Percentiles rank a stretch among this genome's conserved stretches.
phyloP scores from a whole-genome alignment of 768 basidiomycete species.

The Xerocomellus chrysenteron region DNA sequence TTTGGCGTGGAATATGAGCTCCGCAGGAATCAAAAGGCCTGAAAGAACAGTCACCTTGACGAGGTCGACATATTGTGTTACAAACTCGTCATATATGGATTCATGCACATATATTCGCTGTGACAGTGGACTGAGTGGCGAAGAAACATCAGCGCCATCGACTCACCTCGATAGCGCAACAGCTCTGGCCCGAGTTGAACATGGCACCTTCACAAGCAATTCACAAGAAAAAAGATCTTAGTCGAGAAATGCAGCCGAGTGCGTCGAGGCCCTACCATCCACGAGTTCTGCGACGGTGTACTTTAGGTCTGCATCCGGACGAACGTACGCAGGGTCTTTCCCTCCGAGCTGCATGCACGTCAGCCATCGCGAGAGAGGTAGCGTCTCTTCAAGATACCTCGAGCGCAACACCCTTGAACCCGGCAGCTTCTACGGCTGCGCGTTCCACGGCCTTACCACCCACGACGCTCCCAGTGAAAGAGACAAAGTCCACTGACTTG shows the following conservation, averaged over 20 bases:
- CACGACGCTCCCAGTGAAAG: conserved; percentile 86
- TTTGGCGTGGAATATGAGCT: conserved; percentile 26
- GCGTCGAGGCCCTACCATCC: conserved; percentile 59
- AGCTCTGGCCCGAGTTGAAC: conserved; percentile 98
- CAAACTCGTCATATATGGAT: conserved; percentile 75
- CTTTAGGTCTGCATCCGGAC: conserved; percentile 78
- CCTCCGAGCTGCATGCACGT: conserved; percentile 74
- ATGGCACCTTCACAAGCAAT: conserved; percentile 65
- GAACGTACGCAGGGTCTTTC: conserved; percentile 96
- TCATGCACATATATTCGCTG: conserved; percentile 95
- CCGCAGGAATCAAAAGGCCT: background rate
- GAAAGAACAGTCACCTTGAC: conserved; percentile 53
- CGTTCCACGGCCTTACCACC: conserved; percentile 75
- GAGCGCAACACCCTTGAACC: conserved; percentile 85
- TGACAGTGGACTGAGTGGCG: background rate
- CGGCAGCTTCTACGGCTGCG: conserved; percentile 59
- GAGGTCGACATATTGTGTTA: conserved; percentile 66
- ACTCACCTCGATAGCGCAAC: conserved; percentile 85
- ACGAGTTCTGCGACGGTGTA: conserved; percentile 86
- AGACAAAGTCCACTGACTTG: conserved; percentile 71
- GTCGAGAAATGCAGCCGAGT: background rate
- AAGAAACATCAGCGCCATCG: background rate
- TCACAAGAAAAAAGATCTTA: background rate
- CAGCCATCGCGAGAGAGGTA: background rate
- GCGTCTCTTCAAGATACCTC: conserved; percentile 51